Evolutionary conservation across 2,329 filamentous ascomycete species (phyloP).

Genomic region (Colletotrichum horii): DNA sequence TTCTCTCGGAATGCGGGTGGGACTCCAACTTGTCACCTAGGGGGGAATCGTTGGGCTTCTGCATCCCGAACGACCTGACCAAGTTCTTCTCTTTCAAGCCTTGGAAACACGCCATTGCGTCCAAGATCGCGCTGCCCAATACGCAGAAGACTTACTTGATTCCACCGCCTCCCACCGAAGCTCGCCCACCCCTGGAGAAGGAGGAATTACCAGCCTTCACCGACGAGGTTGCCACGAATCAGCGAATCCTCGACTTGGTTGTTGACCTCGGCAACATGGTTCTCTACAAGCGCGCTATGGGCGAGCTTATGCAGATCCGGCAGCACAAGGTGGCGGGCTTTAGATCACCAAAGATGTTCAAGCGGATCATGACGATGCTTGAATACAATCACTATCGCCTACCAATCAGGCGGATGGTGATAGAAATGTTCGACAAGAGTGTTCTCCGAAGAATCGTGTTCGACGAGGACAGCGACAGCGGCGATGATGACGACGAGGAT

Average conservation of each 20-base stretch:
- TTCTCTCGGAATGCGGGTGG: constrained; percentile 89
- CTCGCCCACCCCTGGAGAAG: constrained; percentile 48
- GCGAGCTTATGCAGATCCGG: constrained; percentile 82
- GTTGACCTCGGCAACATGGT: constrained; percentile 93
- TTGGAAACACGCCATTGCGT: constrained; percentile 58
- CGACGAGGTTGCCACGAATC: constrained; percentile 69
- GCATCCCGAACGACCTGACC: constrained; percentile 79
- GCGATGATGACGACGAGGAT: constrained; percentile 58
- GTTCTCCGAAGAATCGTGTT: constrained; percentile 87
- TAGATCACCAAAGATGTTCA: constrained; percentile 77
- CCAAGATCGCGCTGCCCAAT: constrained; percentile 51
- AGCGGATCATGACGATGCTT: constrained; percentile 82
- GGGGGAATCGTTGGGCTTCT: constrained; percentile 85
- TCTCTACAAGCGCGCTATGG: constrained; percentile 84
- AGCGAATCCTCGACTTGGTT: constrained; percentile 83
- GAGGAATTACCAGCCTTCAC: constrained; percentile 49
- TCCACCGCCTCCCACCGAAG: constrained; percentile 46
- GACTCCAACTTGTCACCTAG: constrained; percentile 85
- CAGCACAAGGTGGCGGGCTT: constrained; percentile 78
- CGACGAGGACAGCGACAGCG: constrained; percentile 71
- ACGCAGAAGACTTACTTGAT: constrained; percentile 58
- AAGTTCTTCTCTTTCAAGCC: constrained; percentile 76
- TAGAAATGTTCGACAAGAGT: constrained; percentile 92
- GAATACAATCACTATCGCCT: constrained; percentile 91
- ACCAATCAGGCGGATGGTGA: constrained; percentile 84